phyloP scores from a whole-genome alignment of 139 green algal genomes.

The Closterium sp. region DNA sequence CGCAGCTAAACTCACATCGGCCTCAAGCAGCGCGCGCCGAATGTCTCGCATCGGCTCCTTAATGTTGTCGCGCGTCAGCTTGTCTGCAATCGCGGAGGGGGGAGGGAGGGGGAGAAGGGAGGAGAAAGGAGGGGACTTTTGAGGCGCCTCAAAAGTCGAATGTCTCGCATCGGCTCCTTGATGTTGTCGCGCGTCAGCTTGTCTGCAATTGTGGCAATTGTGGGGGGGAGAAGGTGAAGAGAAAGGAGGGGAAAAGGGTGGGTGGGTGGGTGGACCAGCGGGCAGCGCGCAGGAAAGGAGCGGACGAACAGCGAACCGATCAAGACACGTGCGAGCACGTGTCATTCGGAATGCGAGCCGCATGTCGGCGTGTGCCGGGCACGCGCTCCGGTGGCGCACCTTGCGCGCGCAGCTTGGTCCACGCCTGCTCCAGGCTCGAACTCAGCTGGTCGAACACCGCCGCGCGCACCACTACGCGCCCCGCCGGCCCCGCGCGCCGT shows the following conservation, averaged over 20 bases:
- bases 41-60: constrained; percentile 92
- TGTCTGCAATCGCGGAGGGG: constrained; percentile 59
- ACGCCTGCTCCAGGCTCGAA: constrained; percentile 61
- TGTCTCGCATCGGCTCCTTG: constrained; percentile 88
- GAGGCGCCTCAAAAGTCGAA: too few species aligned
- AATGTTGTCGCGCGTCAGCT: constrained; percentile 92
- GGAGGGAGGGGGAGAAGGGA: background rate
- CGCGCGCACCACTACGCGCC: constrained; percentile 20
- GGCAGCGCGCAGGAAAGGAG: background rate
- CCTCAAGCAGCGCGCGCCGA: constrained; percentile 91
- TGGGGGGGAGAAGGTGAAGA: too few species aligned
- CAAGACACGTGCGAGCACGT: background rate
- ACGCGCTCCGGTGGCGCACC: constrained; percentile 1
- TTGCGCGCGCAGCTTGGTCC: constrained; percentile 33
- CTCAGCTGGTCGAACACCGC: constrained; percentile 85
- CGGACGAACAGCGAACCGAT: background rate
- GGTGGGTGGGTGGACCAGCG: background rate
- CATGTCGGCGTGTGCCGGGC: background rate
- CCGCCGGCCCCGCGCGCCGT: background rate
- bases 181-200: constrained; percentile 92
- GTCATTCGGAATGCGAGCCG: background rate
- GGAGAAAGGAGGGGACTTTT: too few species aligned
- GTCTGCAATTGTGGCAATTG: constrained; percentile 63
- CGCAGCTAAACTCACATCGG: constrained; percentile 71
- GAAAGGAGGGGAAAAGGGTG: background rate